phyloP scores from a whole-genome alignment of 805 yeast species.

The Wickerhamiella cacticola region DNA sequence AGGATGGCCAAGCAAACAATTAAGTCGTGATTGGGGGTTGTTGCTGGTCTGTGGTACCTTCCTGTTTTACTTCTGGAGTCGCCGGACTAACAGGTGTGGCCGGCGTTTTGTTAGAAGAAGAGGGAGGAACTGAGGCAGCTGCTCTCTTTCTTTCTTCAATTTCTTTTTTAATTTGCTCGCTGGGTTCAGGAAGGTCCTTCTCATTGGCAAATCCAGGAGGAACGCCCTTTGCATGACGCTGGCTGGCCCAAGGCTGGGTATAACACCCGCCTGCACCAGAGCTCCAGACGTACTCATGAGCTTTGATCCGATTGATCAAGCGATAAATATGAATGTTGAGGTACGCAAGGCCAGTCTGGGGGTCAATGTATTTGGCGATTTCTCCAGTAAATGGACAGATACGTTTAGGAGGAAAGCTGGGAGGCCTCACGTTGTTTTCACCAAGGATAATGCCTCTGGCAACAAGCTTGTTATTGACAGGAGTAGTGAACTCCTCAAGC shows the following conservation, averaged over 20 bases:
- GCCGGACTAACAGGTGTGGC: background rate
- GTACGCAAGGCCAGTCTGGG: slow-evolving; percentile 77
- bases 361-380: slow-evolving; percentile 77
- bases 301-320: slow-evolving; percentile 40
- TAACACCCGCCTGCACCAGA: slow-evolving; percentile 36
- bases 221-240: slow-evolving; percentile 66
- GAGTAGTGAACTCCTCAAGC: slow-evolving; percentile 38
- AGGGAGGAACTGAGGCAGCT: background rate
- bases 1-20: background rate
- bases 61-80: background rate
- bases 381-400: slow-evolving; percentile 64
- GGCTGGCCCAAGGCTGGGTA: slow-evolving; percentile 32
- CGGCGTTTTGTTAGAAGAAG: too few relatives aligned
- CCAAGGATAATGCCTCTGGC: slow-evolving; percentile 45
- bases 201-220: slow-evolving; percentile 59
- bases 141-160: background rate
- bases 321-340: slow-evolving; percentile 70
- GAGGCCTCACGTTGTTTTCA: slow-evolving; percentile 13
- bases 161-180: background rate
- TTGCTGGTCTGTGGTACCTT: background rate
- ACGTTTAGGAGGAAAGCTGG: slow-evolving; percentile 37
- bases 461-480: slow-evolving; percentile 17
- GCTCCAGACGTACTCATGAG: slow-evolving; percentile 43
- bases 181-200: slow-evolving; percentile 10
- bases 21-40: background rate